phyloP scores from a whole-genome alignment of 2,329 filamentous ascomycete genomes.

The Ilyonectria robusta region DNA sequence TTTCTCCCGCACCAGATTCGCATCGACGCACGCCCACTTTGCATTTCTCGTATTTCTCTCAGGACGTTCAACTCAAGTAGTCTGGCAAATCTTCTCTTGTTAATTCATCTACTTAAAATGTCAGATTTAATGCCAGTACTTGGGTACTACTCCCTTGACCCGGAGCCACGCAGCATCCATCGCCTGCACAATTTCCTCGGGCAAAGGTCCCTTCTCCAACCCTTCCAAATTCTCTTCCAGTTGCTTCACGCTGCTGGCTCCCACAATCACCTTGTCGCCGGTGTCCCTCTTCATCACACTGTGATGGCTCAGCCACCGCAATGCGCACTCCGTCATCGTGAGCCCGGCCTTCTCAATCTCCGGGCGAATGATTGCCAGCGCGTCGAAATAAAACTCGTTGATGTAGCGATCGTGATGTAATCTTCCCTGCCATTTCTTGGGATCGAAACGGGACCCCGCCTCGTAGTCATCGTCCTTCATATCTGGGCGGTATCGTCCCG shows the following conservation, averaged over 20 bases:
- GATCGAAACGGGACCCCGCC: constrained; percentile 41
- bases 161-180: constrained; percentile 10
- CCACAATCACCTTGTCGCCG: constrained; percentile 65
- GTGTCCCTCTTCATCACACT: constrained; percentile 63
- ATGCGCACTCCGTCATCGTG: constrained; percentile 75
- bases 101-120: no score
- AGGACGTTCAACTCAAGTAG: no score
- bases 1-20: no score
- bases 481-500: constrained; percentile 65
- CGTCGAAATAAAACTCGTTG: constrained; percentile 69
- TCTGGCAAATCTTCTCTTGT: no score
- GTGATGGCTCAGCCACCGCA: constrained; percentile 79
- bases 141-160: constrained; percentile 3
- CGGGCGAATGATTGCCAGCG: constrained; percentile 73
- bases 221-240: constrained; percentile 62
- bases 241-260: constrained; percentile 64
- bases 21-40: no score
- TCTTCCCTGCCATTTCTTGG: constrained; percentile 22
- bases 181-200: constrained; percentile 77
- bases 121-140: constrained; percentile 52
- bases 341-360: constrained; percentile 75
- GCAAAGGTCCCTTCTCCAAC: constrained; percentile 72
- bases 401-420: constrained; percentile 64
- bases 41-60: no score
- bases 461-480: constrained; percentile 45